phyloP scores from a whole-genome alignment of 805 yeast species.

The Zygoascus biomembranicola region DNA sequence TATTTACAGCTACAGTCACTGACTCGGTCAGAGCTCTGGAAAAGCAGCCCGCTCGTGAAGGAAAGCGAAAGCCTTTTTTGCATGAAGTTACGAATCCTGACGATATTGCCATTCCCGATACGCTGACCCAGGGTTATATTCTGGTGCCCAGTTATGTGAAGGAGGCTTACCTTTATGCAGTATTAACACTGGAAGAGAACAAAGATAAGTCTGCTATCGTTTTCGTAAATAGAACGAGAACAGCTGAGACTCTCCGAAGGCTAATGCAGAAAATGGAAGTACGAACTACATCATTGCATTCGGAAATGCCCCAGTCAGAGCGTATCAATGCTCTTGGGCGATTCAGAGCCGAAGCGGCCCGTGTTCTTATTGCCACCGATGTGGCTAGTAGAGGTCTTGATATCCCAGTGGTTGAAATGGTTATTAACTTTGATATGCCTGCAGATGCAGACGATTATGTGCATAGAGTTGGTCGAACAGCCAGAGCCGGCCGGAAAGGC shows the following conservation, averaged over 20 bases:
- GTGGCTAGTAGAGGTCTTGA: conserved; percentile 97
- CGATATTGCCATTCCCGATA: conserved; percentile 75
- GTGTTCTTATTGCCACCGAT: conserved; percentile 89
- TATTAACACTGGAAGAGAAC: conserved; percentile 56
- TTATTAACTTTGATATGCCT: conserved; percentile 86
- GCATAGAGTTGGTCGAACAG: conserved; percentile 97
- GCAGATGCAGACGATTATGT: conserved; percentile 95
- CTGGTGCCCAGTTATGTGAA: conserved; percentile 82
- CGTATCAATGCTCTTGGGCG: conserved; percentile 86
- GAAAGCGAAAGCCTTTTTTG: conserved; percentile 53
- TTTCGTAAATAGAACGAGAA: conserved; percentile 82
- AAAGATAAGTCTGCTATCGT: conserved; percentile 66
- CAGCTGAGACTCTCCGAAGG: conserved; percentile 82
- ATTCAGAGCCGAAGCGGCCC: conserved; percentile 90
- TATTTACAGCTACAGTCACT: conserved; percentile 94
- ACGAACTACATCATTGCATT: conserved; percentile 83
- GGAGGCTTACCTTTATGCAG: conserved; percentile 73
- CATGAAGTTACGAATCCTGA: conserved; percentile 62
- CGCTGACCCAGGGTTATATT: conserved; percentile 56
- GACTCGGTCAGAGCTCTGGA: conserved; percentile 80
- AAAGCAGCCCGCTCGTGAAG: conserved; percentile 48
- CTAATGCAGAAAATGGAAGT: conserved; percentile 65
- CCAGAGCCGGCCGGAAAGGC: conserved; percentile 93
- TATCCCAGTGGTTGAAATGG: conserved; percentile 87
- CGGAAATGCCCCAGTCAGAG: conserved; percentile 90